phyloP scores from a whole-genome alignment of 768 basidiomycete species.

The Exidia glandulosa region DNA sequence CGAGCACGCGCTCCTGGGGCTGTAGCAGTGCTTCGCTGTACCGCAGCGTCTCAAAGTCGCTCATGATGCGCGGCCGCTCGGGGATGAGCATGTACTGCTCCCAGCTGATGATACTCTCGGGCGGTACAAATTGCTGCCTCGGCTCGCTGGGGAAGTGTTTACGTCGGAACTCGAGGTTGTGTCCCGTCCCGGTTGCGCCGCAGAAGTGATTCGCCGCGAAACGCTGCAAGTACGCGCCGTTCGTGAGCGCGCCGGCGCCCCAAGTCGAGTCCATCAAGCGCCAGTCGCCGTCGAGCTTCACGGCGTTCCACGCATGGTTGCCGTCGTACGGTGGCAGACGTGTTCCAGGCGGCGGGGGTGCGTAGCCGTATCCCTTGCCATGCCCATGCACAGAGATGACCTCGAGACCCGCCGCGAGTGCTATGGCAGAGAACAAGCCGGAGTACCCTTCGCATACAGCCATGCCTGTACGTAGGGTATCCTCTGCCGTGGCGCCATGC shows the following conservation, averaged over 20 bases:
- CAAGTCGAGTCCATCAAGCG: constrained; percentile 1
- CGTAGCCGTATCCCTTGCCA: constrained; percentile 3
- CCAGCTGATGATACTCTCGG: not conserved
- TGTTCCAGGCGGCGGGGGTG: not conserved
- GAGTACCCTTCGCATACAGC: constrained; percentile 6
- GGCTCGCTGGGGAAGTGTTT: constrained; percentile 1
- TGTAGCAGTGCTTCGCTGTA: not conserved
- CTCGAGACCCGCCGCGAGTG: not conserved
- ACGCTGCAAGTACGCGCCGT: not conserved
- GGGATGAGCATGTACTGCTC: not conserved
- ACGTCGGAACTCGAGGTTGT: not conserved
- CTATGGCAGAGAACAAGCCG: not conserved
- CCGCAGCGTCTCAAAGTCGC: not conserved
- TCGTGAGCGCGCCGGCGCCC: constrained; percentile 3
- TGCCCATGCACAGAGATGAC: not conserved
- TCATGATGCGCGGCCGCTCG: not conserved
- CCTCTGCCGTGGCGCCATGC: not conserved
- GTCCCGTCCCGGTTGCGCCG: not conserved
- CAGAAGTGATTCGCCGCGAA: constrained; percentile 3
- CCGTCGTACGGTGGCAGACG: not conserved
- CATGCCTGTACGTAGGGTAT: not conserved
- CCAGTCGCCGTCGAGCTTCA: constrained; percentile 2
- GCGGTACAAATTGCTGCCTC: not conserved
- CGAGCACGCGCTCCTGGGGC: not conserved
- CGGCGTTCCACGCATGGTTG: constrained; percentile 6